Evolutionary conservation across 805 yeast species (phyloP).

Genomic region (Huiozyma naganishii): DNA sequence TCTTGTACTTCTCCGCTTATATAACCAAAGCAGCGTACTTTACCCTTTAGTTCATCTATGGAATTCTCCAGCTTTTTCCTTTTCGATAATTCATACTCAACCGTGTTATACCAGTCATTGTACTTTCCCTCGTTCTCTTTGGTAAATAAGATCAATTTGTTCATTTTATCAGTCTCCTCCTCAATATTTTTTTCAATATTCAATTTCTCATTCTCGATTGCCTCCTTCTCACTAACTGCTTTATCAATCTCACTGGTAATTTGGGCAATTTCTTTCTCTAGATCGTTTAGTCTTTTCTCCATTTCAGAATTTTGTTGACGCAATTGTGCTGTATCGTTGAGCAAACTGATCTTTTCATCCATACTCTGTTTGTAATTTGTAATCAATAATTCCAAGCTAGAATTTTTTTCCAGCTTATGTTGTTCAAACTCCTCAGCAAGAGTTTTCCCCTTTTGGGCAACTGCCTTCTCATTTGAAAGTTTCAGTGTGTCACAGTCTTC

Average conservation of each 20-base stretch:
- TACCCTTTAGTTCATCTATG: slow-evolving; percentile 32
- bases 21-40: slow-evolving; percentile 25
- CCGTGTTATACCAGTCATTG: slow-evolving; percentile 3
- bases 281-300: neutral
- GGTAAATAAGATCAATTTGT: too few relatives aligned
- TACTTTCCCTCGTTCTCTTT: slow-evolving; percentile 1
- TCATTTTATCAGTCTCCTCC: neutral
- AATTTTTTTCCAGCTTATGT: slow-evolving; percentile 1
- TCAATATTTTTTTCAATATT: neutral
- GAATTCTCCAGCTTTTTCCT: slow-evolving; percentile 40
- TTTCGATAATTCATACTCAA: slow-evolving; percentile 12
- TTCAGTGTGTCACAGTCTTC: slow-evolving; percentile 7
- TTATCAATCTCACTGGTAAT: neutral
- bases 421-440: slow-evolving; percentile 6
- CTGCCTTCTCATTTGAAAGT: neutral
- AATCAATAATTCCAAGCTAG: slow-evolving; percentile 3
- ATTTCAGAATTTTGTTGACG: neutral
- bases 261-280: slow-evolving; percentile 2
- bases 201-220: neutral
- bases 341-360: neutral
- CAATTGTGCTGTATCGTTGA: neutral
- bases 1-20: slow-evolving; percentile 4
- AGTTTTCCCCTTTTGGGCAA: slow-evolving; percentile 2
- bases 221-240: neutral
- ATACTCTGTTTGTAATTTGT: neutral